phyloP scores from a whole-genome alignment of 2,329 filamentous ascomycete genomes.

The Aurifilum marmelostoma region DNA sequence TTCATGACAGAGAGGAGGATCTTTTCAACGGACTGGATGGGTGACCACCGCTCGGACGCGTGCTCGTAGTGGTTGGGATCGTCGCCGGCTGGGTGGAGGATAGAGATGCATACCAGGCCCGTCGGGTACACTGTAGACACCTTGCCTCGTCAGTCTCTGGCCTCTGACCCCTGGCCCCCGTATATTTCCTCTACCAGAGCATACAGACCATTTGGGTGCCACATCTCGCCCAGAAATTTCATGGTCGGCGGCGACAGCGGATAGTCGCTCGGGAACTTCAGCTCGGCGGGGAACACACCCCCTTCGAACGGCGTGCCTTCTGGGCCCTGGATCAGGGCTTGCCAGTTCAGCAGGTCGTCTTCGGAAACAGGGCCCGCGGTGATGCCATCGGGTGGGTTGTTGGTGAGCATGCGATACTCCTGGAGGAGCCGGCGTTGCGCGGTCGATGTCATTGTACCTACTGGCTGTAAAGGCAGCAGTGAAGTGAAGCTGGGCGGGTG shows the following conservation, averaged over 20 bases:
- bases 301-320: constrained; percentile 96
- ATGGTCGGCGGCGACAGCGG: constrained; percentile 95
- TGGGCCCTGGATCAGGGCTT: constrained; percentile 92
- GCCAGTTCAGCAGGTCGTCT: constrained; percentile 95
- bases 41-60: constrained; percentile 92
- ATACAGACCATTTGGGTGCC: constrained; percentile 86
- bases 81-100: constrained; percentile 93
- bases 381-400: constrained; percentile 96
- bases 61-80: constrained; percentile 99
- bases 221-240: constrained; percentile 92
- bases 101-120: constrained; percentile 96
- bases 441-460: constrained; percentile 56
- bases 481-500: neutral
- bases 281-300: constrained; percentile 90
- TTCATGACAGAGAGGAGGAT: constrained; percentile 97
- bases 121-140: constrained; percentile 75
- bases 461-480: constrained; percentile 1
- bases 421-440: constrained; percentile 84
- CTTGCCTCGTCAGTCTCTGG: neutral
- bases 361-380: constrained; percentile 90
- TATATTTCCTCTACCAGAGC: too few species aligned
- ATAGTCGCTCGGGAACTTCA: constrained; percentile 95
- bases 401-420: constrained; percentile 93
- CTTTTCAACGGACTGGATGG: constrained; percentile 97
- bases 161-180: neutral